Conservation (phyloP, 148 eudicot species). For the Hydrangea macrophylla region DNA sequence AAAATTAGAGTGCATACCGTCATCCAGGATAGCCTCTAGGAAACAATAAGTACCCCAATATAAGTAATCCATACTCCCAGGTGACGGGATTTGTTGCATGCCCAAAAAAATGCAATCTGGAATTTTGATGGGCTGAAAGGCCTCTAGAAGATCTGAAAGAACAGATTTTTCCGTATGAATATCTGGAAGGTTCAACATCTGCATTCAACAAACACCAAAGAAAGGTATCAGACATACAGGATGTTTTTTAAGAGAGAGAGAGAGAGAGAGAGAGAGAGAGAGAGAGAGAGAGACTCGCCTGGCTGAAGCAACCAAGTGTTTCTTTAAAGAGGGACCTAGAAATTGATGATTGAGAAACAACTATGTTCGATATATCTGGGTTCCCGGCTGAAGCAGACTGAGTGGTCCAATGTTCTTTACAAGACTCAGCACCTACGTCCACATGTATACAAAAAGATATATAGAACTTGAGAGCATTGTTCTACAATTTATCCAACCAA, state of each 20-base stretch:
- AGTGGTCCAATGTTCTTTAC: slow-evolving; percentile 52
- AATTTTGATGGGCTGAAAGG: slow-evolving; percentile 42
- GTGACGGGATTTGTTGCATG: slow-evolving; percentile 33
- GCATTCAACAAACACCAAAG: slow-evolving; percentile 13
- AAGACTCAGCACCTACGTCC: slow-evolving; percentile 41
- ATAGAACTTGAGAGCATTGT: not conserved
- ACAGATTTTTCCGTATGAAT: slow-evolving; percentile 27
- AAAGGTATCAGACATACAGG: not conserved
- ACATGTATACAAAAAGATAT: slow-evolving; percentile 5
- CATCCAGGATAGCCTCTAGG: slow-evolving; percentile 42
- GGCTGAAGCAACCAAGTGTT: slow-evolving; percentile 45
- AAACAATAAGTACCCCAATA: slow-evolving; percentile 49
- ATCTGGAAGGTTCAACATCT: slow-evolving; percentile 47
- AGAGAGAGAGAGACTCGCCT: slow-evolving; percentile 24
- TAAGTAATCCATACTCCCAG: slow-evolving; percentile 43
- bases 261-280: not conserved
- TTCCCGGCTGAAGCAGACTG: slow-evolving; percentile 41
- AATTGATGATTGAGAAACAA: slow-evolving; percentile 31
- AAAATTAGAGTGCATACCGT: slow-evolving; percentile 29
- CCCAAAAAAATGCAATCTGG: slow-evolving; percentile 31
- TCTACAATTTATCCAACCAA: slow-evolving; percentile 16
- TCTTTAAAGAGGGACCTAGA: slow-evolving; percentile 39
- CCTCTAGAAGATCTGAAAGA: slow-evolving; percentile 41
- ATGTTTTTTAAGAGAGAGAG: not conserved
- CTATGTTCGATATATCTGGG: slow-evolving; percentile 35